Percentiles rank a stretch among this genome's conserved stretches.
phyloP scores from a whole-genome alignment of 192 early-diverging fungal species.

The Powellomyces hirtus region DNA sequence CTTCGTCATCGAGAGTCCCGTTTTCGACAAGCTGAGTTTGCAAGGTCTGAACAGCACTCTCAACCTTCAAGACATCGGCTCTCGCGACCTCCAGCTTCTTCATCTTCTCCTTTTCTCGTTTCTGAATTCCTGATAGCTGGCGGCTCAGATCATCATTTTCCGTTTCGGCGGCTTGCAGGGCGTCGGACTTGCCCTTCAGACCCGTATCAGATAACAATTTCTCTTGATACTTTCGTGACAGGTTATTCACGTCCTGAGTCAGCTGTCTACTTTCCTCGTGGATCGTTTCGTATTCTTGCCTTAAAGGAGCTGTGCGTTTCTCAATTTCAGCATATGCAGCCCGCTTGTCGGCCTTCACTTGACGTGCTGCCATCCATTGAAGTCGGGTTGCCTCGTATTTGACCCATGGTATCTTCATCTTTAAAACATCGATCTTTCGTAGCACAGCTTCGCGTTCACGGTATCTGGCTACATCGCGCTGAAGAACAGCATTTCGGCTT shows the following conservation, averaged over 20 bases:
- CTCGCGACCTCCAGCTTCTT: constrained; percentile 33
- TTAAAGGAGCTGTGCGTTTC: constrained; percentile 24
- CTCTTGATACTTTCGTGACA: background rate
- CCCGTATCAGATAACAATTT: background rate
- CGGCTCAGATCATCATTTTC: constrained; percentile 9
- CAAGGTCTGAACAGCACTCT: constrained; percentile 39
- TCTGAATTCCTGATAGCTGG: background rate
- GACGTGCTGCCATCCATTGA: constrained; percentile 42
- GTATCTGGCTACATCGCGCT: constrained; percentile 75
- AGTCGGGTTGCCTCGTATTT: constrained; percentile 61
- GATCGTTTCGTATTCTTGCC: constrained; percentile 35
- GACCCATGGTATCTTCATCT: constrained; percentile 60
- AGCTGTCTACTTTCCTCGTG: constrained; percentile 27
- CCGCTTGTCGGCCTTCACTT: background rate
- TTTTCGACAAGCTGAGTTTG: constrained; percentile 46
- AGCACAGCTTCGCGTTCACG: constrained; percentile 69
- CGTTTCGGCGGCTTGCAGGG: constrained; percentile 9
- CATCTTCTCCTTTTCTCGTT: constrained; percentile 17
- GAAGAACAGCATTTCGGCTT: constrained; percentile 66
- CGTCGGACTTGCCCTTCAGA: constrained; percentile 6
- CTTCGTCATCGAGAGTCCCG: constrained; percentile 26
- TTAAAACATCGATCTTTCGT: constrained; percentile 57
- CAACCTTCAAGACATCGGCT: constrained; percentile 39
- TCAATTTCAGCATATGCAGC: background rate
- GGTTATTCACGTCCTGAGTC: background rate